Evolutionary conservation across 768 basidiomycete genomes (phyloP).

Genomic region (Amylocystis lapponica): DNA sequence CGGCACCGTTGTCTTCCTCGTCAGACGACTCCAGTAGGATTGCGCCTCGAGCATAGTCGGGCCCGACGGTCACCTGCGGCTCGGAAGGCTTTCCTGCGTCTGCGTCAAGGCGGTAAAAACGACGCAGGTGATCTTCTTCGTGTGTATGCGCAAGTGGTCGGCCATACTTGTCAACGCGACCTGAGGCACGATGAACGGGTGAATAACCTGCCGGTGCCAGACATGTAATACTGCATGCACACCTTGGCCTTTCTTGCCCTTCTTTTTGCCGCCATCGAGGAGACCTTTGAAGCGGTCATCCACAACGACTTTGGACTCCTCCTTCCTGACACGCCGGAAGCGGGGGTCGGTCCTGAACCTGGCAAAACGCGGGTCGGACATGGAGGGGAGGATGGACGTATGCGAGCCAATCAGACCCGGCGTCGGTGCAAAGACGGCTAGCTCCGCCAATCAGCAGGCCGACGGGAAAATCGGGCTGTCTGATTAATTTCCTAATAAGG

Average conservation of each 20-base stretch:
- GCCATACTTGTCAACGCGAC: slow-evolving; percentile 87
- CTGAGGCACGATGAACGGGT: slow-evolving; percentile 27
- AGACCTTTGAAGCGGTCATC: slow-evolving; percentile 90
- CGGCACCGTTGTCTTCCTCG: slow-evolving; percentile 47
- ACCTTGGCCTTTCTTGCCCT: slow-evolving; percentile 22
- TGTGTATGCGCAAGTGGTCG: slow-evolving; percentile 61
- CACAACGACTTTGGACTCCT: slow-evolving; percentile 74
- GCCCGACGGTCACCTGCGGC: slow-evolving; percentile 17
- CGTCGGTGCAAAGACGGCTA: too few relatives aligned
- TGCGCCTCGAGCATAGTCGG: slow-evolving; percentile 88
- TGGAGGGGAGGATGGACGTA: slow-evolving; percentile 23
- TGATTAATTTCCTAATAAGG: neutral
- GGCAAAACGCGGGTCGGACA: slow-evolving; percentile 87
- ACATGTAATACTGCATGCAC: neutral
- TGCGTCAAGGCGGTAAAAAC: slow-evolving; percentile 72
- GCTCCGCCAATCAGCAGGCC: too few relatives aligned
- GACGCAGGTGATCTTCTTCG: slow-evolving; percentile 68
- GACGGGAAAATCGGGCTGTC: too few relatives aligned
- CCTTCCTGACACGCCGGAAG: slow-evolving; percentile 80
- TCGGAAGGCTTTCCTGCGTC: slow-evolving; percentile 34
- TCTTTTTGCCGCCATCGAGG: slow-evolving; percentile 42
- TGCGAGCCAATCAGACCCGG: slow-evolving; percentile 12
- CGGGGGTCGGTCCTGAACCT: slow-evolving; percentile 87
- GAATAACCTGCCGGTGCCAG: neutral
- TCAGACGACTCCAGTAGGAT: slow-evolving; percentile 84